These are phyloP conservation scores for Epichloe uncinata DNA, from an alignment of 2,329 filamentous ascomycete species.

Conservation along the genomic window DNA sequence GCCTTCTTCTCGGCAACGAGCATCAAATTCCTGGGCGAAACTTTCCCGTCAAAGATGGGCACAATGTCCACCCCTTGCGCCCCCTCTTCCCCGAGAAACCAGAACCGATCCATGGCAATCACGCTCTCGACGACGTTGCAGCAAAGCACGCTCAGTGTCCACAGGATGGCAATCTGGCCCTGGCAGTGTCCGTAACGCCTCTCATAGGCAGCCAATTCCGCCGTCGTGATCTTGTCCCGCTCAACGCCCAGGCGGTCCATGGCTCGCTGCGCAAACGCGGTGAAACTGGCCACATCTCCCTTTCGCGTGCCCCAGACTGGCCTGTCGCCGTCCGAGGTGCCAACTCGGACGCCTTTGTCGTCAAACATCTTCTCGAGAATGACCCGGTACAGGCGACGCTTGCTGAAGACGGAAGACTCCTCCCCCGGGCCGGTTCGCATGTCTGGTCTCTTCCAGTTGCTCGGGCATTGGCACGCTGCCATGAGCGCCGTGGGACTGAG, in stretches of 20 bases:
- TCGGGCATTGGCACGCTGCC: slow-evolving; percentile 20
- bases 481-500: slow-evolving; percentile 20
- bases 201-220: slow-evolving; percentile 15
- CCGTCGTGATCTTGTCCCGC: slow-evolving; percentile 5
- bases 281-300: slow-evolving; percentile 14
- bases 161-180: slow-evolving; percentile 18
- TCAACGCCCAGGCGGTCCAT: slow-evolving; percentile 13
- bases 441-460: slow-evolving; percentile 18
- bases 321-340: slow-evolving; percentile 3
- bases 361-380: slow-evolving; percentile 16
- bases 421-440: not conserved
- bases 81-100: slow-evolving; percentile 15
- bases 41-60: slow-evolving; percentile 13
- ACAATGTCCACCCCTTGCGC: slow-evolving; percentile 13
- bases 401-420: slow-evolving; percentile 11
- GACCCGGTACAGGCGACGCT: slow-evolving; percentile 15
- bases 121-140: slow-evolving; percentile 20
- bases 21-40: slow-evolving; percentile 16
- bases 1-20: slow-evolving; percentile 7
- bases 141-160: slow-evolving; percentile 19
- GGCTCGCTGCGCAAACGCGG: slow-evolving; percentile 14
- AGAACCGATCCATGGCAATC: slow-evolving; percentile 19
- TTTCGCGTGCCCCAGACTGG: slow-evolving; percentile 20
- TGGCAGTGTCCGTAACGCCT: slow-evolving; percentile 10
- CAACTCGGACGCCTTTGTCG: slow-evolving; percentile 12